Evolutionary conservation across 345 rosid genomes (phyloP), one percentile per base, ranked within the genome.

Genomic region (Corchorus capsularis): DNA sequence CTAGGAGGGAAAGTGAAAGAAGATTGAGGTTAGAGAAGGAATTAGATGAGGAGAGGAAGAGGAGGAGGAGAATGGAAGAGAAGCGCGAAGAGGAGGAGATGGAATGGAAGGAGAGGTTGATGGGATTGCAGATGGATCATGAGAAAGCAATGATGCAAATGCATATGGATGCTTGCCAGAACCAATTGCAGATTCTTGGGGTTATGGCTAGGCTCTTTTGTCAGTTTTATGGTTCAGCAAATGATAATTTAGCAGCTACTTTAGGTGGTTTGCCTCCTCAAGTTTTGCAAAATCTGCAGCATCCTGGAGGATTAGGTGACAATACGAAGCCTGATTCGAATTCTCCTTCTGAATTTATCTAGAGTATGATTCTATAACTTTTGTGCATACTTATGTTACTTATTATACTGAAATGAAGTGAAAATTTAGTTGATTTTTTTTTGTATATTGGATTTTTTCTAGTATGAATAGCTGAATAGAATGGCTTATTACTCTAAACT

Each of bases 321-420:
- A 77, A 76, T 67, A 91, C 68, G 63, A 89, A 91, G 87, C 91
- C 92, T 9, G 93, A 86, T 75, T 71, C 83, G 52, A 87, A 81
- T 87, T 91, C 96, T 0, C 96, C 93, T 78, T 87, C 96, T 13
- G 93, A 91, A 61, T 91, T 89, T 84, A 55, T 91, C 69, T 91
- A 80, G 74, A 60, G 64, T 37, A 71, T 77, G 52, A 77, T 62
- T 78, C 64, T 3, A 55, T 74, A 9, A 32, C 49, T 32, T 61
- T 17, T 49, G 49, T 74, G 60, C 27, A 32, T 57, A 16, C 8
- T 32, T 60, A 32, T 73, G 55, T 46, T 43, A 37, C 41, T 43
- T 13, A 27, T 60, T n/a, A n/a, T n/a, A 56, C 59, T 66, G 34
- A 17, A 47, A 73, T 47, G 34, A 73, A 63, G 22, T 61, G 69